These are phyloP conservation scores for Rosa chinensis DNA, from an alignment of 306 rosid genomes.

Conservation along the genomic window DNA sequence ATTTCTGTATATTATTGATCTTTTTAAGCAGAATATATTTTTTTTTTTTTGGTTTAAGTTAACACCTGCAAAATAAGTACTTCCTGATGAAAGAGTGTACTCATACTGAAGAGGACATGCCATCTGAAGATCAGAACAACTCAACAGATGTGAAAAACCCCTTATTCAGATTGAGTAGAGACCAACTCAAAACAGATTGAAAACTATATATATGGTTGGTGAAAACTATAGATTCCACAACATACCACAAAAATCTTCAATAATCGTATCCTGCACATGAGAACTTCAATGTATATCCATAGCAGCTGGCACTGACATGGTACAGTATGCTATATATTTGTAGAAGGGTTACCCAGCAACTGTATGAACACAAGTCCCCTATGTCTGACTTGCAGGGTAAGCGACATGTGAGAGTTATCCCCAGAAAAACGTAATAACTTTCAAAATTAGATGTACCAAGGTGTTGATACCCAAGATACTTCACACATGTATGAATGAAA, in stretches of 20 bases:
- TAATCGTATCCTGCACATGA: background rate
- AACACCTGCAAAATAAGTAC: too few species aligned
- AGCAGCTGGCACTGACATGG: background rate
- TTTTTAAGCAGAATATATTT: too few species aligned
- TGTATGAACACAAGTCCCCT: background rate
- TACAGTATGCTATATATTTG: background rate
- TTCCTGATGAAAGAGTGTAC: too few species aligned
- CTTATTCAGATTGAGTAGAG: background rate
- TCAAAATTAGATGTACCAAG: background rate
- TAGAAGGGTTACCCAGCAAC: background rate
- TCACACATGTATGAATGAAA: too few species aligned
- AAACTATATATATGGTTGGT: too few species aligned
- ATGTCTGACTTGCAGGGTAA: background rate
- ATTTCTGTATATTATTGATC: too few species aligned
- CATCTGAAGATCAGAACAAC: background rate
- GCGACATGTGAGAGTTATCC: background rate
- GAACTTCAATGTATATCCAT: background rate
- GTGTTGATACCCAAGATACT: too few species aligned
- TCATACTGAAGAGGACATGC: background rate
- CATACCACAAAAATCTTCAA: background rate
- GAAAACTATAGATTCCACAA: background rate
- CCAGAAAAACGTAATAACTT: background rate
- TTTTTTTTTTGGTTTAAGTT: too few species aligned
- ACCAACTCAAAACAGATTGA: background rate
- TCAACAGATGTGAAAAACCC: background rate